Base-by-base conservation (phyloP, 495 filamentous ascomycete species). In the Ascobolus immersus region DNA sequence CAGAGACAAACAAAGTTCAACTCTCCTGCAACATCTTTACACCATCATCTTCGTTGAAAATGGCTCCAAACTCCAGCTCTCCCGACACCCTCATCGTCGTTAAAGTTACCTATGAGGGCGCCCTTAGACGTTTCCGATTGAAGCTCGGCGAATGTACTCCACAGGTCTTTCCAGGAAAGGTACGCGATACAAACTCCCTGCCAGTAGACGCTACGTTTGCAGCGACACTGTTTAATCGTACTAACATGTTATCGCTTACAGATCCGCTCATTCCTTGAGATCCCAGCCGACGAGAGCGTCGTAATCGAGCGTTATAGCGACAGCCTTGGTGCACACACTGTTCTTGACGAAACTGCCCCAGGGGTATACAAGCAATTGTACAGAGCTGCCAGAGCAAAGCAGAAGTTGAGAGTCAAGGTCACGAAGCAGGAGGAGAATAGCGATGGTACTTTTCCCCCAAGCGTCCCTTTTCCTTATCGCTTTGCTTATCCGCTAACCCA, bases 341-440 rank as follows among this genome's bases (percentile, higher is more conserved):
- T 59, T 6, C 69, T 99, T 26, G 76, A 94, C 53, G 59, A 65
- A 31, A 57, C 60, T 47, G 90, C 93, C 42, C 52, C 61, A 1
- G 60, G 73, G 17, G 76, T 91, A 34, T 94, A 91, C 66, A 99
- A 93, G 58, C 82, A 92, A 53, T 71, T 99, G 24, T 80, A 80
- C 51, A 77, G 86, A 42, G 86, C 86, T 48, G 86, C 89, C 39
- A 99, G 93, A 56, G 86, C 86, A 12, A 99, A 99, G 64, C 69
- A 81, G 36, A 99, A 93, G 71, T 71, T 99, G 39, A 78, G 82
- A 47, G 67, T 99, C 32, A 73, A 71, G 41, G 78, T 73, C 30
- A 81, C 67, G 12, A 42, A 24, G 21, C 35, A n/a, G n/a, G n/a
- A n/a, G 3, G 43, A 45, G 17, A 46, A 39, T 21, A 41, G 45